Conservation (phyloP, 805 yeast species). For the Huiozyma sinensis region DNA sequence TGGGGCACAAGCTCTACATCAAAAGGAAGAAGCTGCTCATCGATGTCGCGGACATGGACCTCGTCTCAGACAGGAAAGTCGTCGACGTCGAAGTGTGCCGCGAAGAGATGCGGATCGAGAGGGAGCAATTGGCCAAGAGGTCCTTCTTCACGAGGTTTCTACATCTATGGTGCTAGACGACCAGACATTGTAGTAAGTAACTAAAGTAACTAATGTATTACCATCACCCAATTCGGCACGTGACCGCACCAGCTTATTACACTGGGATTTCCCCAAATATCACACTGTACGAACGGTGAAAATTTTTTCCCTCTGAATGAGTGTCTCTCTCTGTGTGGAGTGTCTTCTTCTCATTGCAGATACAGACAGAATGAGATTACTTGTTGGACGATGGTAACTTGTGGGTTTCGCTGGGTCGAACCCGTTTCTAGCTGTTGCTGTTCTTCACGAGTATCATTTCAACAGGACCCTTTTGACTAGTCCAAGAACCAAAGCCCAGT, state of each 20-base stretch:
- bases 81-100: constrained; percentile 39
- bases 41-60: constrained; percentile 41
- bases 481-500: neutral
- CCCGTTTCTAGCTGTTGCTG: neutral
- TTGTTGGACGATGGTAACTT: too few species aligned
- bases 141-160: constrained; percentile 35
- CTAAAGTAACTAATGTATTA: too few species aligned
- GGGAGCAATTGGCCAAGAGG: constrained; percentile 26
- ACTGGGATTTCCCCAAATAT: too few species aligned
- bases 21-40: constrained; percentile 29
- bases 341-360: too few species aligned
- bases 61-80: constrained; percentile 47
- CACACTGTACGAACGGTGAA: too few species aligned
- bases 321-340: too few species aligned
- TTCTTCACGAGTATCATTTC: neutral
- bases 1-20: constrained; percentile 48
- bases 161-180: constrained; percentile 35
- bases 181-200: neutral
- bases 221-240: too few species aligned
- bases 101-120: constrained; percentile 35
- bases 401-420: neutral
- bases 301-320: too few species aligned
- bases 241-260: too few species aligned
- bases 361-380: too few species aligned
- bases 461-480: too few species aligned